Base-by-base conservation (phyloP, 768 basidiomycete species). In the Leccinum truebloodii region DNA sequence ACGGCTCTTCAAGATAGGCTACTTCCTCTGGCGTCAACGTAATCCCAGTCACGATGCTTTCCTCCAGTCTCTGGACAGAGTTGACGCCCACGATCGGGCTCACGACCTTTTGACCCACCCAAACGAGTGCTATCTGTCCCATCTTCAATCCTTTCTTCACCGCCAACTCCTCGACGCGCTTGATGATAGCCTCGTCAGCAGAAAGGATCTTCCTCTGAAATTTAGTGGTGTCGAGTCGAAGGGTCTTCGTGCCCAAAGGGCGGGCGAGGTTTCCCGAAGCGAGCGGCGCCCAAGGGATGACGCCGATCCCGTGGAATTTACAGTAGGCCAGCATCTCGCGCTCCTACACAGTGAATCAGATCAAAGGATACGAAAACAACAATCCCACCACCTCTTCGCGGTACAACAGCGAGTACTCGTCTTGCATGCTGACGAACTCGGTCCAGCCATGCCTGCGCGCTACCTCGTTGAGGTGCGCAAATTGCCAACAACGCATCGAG, bases 211-310 rank as follows among this genome's bases (percentile, higher is more conserved):
- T 63, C 53, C 54, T 64, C 58, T 75, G 73, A 14, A 67, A 65
- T 0, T 35, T 35, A 1, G 66, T 68, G 3, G 39, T 3, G 12
- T 67, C 59, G 0, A 46, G 32, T 3, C 78, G 70, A 0, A 60
- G 55, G 0, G 79, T 70, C 37, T 69, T 68, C 8, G 59, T 60
- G 3, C 65, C 71, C 1, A 75, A 9, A 0, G 80, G 79, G 12
- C 79, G 76, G 1, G 78, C 73, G 12, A 81, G 77, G 28, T 64
- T 22, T 7, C 81, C 81, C 2, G 59, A 63, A 35, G 68, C 64
- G 14, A 86, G 74, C 0, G 83, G 81, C 0, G 75, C 70, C 78
- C 81, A 85, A 0, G 83, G 80, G 48, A 86, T 82, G 30, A 80
- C 67, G 0, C 83, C 83, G 30, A 85, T 80, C 22, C 83, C 83